Percentiles rank a stretch among this genome's conserved stretches.
Evolutionary conservation across 164 flowering plant genomes (phyloP).

Genomic region (Umbilicus rupestris): DNA sequence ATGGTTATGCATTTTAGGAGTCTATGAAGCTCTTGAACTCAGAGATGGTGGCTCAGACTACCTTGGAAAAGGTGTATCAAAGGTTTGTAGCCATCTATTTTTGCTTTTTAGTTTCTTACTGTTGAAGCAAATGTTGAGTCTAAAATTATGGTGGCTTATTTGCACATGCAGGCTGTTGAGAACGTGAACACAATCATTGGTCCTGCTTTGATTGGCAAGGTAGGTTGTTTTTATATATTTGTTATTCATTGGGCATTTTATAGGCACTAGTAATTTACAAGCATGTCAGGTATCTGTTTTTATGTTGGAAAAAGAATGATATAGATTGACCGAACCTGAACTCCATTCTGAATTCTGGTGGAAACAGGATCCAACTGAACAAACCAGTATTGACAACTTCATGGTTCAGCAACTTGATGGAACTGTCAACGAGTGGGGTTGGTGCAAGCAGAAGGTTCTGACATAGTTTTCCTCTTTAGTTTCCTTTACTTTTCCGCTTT

Average conservation of each 20-base stretch:
- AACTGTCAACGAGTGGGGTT: conserved; percentile 90
- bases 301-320: not conserved
- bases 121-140: not conserved
- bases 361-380: conserved; percentile 71
- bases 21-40: conserved; percentile 85
- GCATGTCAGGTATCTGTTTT: not conserved
- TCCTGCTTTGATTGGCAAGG: conserved; percentile 89
- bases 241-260: not conserved
- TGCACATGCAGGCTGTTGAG: conserved; percentile 48
- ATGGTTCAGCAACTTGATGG: conserved; percentile 93
- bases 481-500: not conserved
- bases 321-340: not conserved
- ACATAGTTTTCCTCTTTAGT: not conserved
- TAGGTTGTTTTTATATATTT: conserved; percentile 14
- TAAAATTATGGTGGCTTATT: not conserved
- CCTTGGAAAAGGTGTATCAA: conserved; percentile 84
- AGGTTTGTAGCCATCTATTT: conserved; percentile 29
- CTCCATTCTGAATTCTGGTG: not conserved
- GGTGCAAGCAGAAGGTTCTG: conserved; percentile 91
- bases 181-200: conserved; percentile 74
- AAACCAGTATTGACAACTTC: conserved; percentile 59
- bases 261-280: not conserved
- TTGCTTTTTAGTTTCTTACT: not conserved
- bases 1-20: conserved; percentile 23
- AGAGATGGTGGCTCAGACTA: conserved; percentile 86